These are phyloP conservation scores for Achaetomium macrosporum DNA, from an alignment of 2,329 filamentous ascomycete genomes.

Conservation along the genomic window DNA sequence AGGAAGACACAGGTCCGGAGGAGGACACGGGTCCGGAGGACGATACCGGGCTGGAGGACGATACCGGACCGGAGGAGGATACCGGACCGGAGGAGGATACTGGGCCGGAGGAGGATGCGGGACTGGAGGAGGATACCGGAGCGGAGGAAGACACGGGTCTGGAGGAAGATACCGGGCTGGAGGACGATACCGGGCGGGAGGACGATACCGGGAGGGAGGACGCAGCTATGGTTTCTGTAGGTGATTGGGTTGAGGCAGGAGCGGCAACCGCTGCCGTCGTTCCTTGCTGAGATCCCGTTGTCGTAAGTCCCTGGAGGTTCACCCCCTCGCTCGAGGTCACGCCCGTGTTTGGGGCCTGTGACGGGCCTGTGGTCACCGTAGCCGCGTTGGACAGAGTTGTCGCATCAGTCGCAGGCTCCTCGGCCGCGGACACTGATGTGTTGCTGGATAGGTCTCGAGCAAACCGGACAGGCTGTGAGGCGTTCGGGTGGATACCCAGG, in stretches of 20 bases:
- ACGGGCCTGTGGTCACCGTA: not conserved
- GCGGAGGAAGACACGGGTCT: no score
- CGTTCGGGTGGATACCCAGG: conserved; percentile 15
- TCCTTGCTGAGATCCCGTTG: not conserved
- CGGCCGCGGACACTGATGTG: not conserved
- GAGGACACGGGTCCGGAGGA: no score
- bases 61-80: not conserved
- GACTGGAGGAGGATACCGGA: no score
- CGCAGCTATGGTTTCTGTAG: no score
- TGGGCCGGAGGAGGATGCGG: no score
- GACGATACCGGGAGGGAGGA: no score
- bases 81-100: no score
- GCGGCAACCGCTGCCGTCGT: not conserved
- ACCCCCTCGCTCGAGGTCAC: not conserved
- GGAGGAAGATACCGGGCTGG: no score
- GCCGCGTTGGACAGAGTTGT: not conserved
- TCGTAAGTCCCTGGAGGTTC: not conserved
- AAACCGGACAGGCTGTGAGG: conserved; percentile 11
- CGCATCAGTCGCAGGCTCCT: not conserved
- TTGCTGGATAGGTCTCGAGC: conserved; percentile 8
- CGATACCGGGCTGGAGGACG: no score
- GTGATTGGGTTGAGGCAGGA: not conserved
- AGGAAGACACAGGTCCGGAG: no score
- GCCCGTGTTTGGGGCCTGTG: not conserved
- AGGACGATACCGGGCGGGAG: no score